Percentiles rank a stretch among this genome's conserved stretches.
Evolutionary conservation across 108 stramenopile species (phyloP).

Genomic region (Stephanodiscus minutulus): DNA sequence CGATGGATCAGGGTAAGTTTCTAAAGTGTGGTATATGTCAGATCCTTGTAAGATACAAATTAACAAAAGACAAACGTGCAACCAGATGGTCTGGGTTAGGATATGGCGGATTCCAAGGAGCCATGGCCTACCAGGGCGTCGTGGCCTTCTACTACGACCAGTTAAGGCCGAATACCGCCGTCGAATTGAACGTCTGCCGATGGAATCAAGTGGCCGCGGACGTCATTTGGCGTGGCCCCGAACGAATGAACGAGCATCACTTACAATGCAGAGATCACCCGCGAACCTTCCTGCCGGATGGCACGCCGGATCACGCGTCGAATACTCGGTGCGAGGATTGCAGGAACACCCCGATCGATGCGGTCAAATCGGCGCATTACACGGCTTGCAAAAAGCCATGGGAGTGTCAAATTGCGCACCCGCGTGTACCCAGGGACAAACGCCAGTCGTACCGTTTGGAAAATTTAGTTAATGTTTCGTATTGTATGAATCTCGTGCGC

Average conservation of each 20-base stretch:
- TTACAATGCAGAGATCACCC: constrained; percentile 72
- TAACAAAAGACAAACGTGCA: neutral
- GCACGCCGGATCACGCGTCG: constrained; percentile 54
- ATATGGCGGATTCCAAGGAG: constrained; percentile 62
- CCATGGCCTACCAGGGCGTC: constrained; percentile 65
- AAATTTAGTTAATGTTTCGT: constrained; percentile 68
- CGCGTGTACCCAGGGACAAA: constrained; percentile 58
- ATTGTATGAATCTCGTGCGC: constrained; percentile 55
- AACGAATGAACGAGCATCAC: constrained; percentile 51
- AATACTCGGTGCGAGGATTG: constrained; percentile 69
- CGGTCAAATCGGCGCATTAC: constrained; percentile 66
- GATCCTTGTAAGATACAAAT: neutral
- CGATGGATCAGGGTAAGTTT: constrained; percentile 34
- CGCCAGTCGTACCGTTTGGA: constrained; percentile 55
- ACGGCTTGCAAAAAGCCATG: constrained; percentile 81
- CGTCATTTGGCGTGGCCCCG: constrained; percentile 63
- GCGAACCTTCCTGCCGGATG: constrained; percentile 32
- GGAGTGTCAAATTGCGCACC: constrained; percentile 65
- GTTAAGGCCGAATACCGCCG: constrained; percentile 42
- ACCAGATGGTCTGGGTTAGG: constrained; percentile 56
- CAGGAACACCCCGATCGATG: constrained; percentile 55
- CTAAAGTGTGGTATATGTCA: neutral
- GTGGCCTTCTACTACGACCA: constrained; percentile 67
- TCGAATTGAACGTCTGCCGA: constrained; percentile 65
- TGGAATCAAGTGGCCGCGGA: constrained; percentile 67